Evolutionary conservation across 257 asterid species (phyloP).

Genomic region (Marsdenia floribunda): DNA sequence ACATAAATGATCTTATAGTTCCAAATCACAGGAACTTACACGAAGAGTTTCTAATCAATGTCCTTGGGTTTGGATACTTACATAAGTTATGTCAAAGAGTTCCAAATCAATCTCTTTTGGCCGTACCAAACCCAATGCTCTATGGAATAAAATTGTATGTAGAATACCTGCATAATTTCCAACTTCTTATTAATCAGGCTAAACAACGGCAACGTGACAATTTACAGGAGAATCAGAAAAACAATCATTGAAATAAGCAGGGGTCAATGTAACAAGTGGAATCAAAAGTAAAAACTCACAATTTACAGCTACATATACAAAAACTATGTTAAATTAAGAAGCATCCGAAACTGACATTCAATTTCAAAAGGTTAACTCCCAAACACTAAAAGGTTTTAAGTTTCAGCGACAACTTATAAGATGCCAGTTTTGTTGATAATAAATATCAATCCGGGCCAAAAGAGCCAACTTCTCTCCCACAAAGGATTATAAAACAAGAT

Average conservation of each 20-base stretch:
- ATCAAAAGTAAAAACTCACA: background rate
- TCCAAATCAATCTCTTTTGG: conserved; percentile 92
- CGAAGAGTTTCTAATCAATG: background rate
- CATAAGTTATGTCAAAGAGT: conserved; percentile 94
- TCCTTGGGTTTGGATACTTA: conserved; percentile 28
- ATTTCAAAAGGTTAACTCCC: background rate
- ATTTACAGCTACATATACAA: background rate
- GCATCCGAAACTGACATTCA: background rate
- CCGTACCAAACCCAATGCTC: conserved; percentile 92
- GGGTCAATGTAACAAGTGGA: background rate
- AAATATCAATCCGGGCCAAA: background rate
- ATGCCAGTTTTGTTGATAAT: too few species aligned
- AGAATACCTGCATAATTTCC: conserved; percentile 69
- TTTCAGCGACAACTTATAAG: background rate
- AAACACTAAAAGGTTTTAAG: background rate
- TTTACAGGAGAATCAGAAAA: background rate
- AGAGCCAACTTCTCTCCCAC: background rate
- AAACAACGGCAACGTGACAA: background rate
- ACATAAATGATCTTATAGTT: background rate
- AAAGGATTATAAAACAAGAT: background rate
- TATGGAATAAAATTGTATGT: conserved; percentile 77
- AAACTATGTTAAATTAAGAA: background rate
- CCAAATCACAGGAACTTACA: background rate
- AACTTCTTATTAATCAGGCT: conserved; percentile 13
- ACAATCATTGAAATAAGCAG: background rate